Evolutionary conservation across 176 grass and related monocot genomes (phyloP), one percentile per base, ranked within the genome.

Genomic region (Aegilops longissima): DNA sequence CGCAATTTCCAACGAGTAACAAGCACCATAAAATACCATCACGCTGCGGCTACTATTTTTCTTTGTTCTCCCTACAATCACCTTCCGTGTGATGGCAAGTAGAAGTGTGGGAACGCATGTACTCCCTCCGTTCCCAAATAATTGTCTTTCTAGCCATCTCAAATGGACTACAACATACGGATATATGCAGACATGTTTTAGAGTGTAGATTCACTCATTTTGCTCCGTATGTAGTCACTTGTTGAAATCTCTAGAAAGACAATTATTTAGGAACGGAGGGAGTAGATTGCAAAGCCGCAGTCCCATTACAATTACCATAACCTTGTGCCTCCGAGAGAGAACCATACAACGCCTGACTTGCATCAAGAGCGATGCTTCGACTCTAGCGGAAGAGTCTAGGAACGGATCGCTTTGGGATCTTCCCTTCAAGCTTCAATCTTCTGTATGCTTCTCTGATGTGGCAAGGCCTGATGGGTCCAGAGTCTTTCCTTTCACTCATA

Each of bases 361-460:
- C 14, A 27, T 31, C n/a, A 64, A 84, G 2, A 77, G 20, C 70
- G 10, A 81, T 73, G 54, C 23, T 78, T 70, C 79, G 8, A 54
- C 21, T 75, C 88, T 96, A 99, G 30, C 78, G 90, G 73, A 99
- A 96, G 75, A 96, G 97, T 69, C 84, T 83, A 63, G 94, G 94
- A 73, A 96, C 90, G 38, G 97, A 91, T 61, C 80, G 82, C 62
- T 77, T 82, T 3, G 90, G 92, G 75, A 92, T 91, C 80, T 96
- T 96, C 52, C 94, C 94, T 91, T 94, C 89, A 61, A 96, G 90
- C 80, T 92, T 99, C 82, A 99, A 29, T 82, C 97, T 90, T 92
- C 97, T 85, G 82, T 87, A 99, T 30, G 97, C 83, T 92, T 99
- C 92, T 86, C 92, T 93, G 33, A 99, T 88, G 63, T 99, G 97